These are phyloP conservation scores for Colletotrichum tofieldiae DNA, from an alignment of 2,329 filamentous ascomycete genomes.

Conservation along the genomic window DNA sequence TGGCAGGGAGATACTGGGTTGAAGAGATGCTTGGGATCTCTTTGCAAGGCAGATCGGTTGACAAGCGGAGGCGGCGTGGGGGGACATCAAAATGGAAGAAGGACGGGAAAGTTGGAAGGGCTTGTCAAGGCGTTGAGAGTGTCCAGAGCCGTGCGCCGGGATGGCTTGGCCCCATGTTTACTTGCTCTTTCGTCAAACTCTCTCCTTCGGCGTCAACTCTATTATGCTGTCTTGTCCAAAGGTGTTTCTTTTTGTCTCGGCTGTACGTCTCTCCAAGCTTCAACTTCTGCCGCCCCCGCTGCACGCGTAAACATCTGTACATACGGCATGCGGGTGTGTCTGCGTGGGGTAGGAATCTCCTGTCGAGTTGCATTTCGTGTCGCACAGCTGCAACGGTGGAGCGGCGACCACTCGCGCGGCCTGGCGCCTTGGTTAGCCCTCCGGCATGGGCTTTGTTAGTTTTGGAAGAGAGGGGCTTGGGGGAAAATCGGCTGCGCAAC, in stretches of 20 bases:
- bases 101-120: conserved; percentile 5
- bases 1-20: neutral
- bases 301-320: conserved; percentile 1
- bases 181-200: neutral
- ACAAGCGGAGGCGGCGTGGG: conserved; percentile 2
- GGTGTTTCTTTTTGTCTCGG: conserved; percentile 3
- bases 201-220: conserved; percentile 9
- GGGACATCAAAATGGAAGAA: neutral
- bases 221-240: conserved; percentile 1
- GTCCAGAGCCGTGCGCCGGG: conserved; percentile 8
- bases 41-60: neutral
- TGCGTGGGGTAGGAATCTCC: conserved; percentile 31
- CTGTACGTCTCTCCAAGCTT: conserved; percentile 14
- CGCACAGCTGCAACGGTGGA: conserved; percentile 34
- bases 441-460: conserved; percentile 17
- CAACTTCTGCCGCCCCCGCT: neutral
- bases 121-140: conserved; percentile 19
- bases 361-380: conserved; percentile 30
- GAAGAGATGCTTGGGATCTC: neutral
- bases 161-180: conserved; percentile 10
- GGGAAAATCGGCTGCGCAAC: conserved; percentile 10
- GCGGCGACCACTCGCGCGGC: conserved; percentile 36
- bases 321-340: conserved; percentile 21
- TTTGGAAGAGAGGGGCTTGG: neutral
- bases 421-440: conserved; percentile 15